Percentiles rank a stretch among this genome's conserved stretches.
Conservation (phyloP, 2,329 filamentous ascomycete genomes). For the Alternaria triticina region DNA sequence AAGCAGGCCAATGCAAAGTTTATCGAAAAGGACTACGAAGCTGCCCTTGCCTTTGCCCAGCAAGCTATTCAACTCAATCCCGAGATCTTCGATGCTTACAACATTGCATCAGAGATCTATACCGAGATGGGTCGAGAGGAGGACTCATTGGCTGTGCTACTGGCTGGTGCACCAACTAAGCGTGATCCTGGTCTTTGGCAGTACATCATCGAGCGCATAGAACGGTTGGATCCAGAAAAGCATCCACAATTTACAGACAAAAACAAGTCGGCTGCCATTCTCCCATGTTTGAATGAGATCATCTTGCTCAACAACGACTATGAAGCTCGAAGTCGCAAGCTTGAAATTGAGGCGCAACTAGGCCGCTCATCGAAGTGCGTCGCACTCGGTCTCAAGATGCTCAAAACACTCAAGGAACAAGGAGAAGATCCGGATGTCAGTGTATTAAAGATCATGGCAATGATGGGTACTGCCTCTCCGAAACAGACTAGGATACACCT, state of each 20-base stretch:
- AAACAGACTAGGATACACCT: slow-evolving; percentile 56
- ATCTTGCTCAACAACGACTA: slow-evolving; percentile 61
- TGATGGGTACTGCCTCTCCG: slow-evolving; percentile 60
- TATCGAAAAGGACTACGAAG: slow-evolving; percentile 65
- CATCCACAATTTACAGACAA: slow-evolving; percentile 38
- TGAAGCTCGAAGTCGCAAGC: slow-evolving; percentile 61
- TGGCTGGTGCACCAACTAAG: slow-evolving; percentile 64
- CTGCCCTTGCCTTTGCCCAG: slow-evolving; percentile 44
- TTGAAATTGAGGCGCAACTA: slow-evolving; percentile 61
- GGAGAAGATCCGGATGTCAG: slow-evolving; percentile 52
- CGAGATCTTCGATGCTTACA: slow-evolving; percentile 68
- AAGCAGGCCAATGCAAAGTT: slow-evolving; percentile 72
- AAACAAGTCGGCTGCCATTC: slow-evolving; percentile 34
- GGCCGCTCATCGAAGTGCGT: slow-evolving; percentile 43
- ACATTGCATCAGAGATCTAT: slow-evolving; percentile 65
- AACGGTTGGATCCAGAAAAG: slow-evolving; percentile 50
- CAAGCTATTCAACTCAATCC: slow-evolving; percentile 58
- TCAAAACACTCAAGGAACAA: slow-evolving; percentile 58
- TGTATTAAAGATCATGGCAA: slow-evolving; percentile 63
- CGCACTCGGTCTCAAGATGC: slow-evolving; percentile 58
- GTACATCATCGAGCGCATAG: slow-evolving; percentile 62
- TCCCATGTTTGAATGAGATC: slow-evolving; percentile 52
- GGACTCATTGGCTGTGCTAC: slow-evolving; percentile 63
- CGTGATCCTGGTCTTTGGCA: slow-evolving; percentile 64
- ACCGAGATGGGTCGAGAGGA: slow-evolving; percentile 62